Evolutionary conservation across 192 early-diverging fungal genomes (phyloP), one percentile per base, ranked within the genome.

Genomic region (Globomyces pollinis-pini): DNA sequence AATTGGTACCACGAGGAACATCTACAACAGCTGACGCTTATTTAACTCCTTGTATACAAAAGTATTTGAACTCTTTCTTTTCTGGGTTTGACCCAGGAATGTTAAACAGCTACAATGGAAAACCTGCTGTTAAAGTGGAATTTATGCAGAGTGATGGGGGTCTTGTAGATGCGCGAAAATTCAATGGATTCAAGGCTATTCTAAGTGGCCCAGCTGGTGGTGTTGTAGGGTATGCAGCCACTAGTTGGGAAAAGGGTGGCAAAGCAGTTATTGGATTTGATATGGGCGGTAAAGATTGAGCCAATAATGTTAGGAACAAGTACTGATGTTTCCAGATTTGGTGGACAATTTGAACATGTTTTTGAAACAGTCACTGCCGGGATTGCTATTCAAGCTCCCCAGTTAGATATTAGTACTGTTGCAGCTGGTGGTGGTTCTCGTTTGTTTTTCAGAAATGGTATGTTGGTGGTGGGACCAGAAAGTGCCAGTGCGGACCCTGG

Each of bases 131-230:
- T n/a, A 58, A 68, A 1, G 77, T 90, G n/a, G 88, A 96, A 64
- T 96, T 99, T 72, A 99, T 99, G 96, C 93, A 96, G 69, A 88
- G 84, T 39, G 96, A 99, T 65, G 96, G 96, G 41, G 96, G 96
- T 0, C 71, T 99, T 1, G 85, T 89, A 7, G 88, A 90, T 13
- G 90, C 93, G 15, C 72, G 84, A 49, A 73, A 77, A 38, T 96
- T 99, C 60, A 84, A 79, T 8, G 96, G 96, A 7, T 84, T 92
- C 38, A 77, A 80, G 12, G 93, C 93, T 1, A 93, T 98, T 38
- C 75, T 96, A n/a, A 91, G 89, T 12, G 78, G 96, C 1, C 94
- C 96, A 11, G 96, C 96, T 0, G 96, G 84, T 18, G 96, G 96
- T 13, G 94, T 99, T 21, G 91, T 99, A 18, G 95, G 89, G 28